Evolutionary conservation across 179 eudicot species (phyloP).

Genomic region (Spergularia azorica): DNA sequence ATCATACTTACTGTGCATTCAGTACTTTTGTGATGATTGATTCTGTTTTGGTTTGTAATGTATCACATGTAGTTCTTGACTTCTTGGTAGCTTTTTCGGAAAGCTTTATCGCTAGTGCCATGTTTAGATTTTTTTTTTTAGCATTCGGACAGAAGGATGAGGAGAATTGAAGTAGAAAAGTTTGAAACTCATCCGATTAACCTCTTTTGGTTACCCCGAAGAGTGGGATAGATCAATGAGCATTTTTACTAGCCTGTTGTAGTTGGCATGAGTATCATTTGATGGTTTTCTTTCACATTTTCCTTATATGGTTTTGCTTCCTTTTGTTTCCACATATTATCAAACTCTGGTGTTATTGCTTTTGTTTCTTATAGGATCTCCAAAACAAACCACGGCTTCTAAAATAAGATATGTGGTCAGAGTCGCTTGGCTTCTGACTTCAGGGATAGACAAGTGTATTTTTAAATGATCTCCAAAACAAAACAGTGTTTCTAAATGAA

Average conservation of each 20-base stretch:
- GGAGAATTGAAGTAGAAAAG: no score
- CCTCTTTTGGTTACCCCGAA: no score
- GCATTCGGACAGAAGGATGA: no score
- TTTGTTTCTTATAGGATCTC: neutral
- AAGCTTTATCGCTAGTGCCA: no score
- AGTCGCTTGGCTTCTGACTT: neutral
- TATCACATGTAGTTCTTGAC: no score
- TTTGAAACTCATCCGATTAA: no score
- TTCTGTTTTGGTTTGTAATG: no score
- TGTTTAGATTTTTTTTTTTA: no score
- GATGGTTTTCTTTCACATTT: neutral
- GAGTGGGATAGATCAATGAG: no score
- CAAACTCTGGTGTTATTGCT: neutral
- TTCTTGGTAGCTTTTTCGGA: no score
- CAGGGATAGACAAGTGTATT: neutral
- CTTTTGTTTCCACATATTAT: neutral
- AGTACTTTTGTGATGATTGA: no score
- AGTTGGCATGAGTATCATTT: neutral
- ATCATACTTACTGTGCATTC: no score
- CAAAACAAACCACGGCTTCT: neutral
- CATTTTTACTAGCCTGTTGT: neutral
- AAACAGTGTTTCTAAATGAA: neutral
- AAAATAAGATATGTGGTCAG: neutral
- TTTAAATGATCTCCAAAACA: neutral
- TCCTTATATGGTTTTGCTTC: conserved; percentile 5